phyloP scores from a whole-genome alignment of 345 rosid genomes.

The Orychophragmus violaceus region DNA sequence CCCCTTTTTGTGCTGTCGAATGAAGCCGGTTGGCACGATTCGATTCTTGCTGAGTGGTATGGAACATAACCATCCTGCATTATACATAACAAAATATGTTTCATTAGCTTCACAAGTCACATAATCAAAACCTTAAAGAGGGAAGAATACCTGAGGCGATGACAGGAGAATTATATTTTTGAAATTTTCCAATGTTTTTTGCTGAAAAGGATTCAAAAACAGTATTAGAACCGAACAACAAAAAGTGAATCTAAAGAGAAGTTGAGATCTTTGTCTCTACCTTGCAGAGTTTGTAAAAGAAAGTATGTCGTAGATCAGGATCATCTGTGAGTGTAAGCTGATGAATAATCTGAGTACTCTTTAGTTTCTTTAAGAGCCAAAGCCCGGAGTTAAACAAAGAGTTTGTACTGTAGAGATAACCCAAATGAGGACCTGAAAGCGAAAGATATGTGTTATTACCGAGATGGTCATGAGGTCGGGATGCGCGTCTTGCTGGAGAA shows the following conservation, averaged over 20 bases:
- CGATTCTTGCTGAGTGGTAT: conserved; percentile 91
- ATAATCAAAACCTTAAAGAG: background rate
- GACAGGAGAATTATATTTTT: conserved; percentile 65
- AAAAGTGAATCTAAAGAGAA: background rate
- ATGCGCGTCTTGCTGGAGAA: too few relatives aligned
- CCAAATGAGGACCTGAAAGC: conserved; percentile 90
- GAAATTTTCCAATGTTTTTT: conserved; percentile 78
- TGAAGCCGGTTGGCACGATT: conserved; percentile 73
- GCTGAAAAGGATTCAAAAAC: conserved; percentile 42
- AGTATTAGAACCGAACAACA: background rate
- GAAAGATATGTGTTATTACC: conserved; percentile 87
- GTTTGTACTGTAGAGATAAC: conserved; percentile 90
- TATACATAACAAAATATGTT: background rate
- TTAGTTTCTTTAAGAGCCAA: conserved; percentile 90
- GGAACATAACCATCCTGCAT: conserved; percentile 95
- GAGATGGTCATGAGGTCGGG: too few relatives aligned
- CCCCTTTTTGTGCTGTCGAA: conserved; percentile 71
- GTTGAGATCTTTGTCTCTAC: conserved; percentile 27
- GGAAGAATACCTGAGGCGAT: conserved; percentile 77
- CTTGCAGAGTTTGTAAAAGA: conserved; percentile 83
- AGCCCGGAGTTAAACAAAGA: conserved; percentile 89
- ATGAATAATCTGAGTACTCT: conserved; percentile 85
- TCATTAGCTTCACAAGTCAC: background rate
- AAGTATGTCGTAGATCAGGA: conserved; percentile 66
- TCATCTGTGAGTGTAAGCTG: conserved; percentile 96